phyloP scores from a whole-genome alignment of 129 eudicot species.

The Arctium lappa region DNA sequence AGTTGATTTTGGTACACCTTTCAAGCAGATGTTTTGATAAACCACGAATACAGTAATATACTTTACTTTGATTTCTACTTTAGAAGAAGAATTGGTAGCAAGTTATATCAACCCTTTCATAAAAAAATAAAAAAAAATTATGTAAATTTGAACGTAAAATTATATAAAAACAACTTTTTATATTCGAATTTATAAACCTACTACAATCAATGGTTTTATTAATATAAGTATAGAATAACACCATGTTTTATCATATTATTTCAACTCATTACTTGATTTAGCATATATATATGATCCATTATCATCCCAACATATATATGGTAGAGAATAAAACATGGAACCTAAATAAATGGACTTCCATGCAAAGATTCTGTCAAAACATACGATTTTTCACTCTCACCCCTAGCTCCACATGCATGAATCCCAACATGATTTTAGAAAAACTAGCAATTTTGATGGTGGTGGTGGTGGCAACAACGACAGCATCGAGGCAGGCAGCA shows the following conservation, averaged over 20 bases:
- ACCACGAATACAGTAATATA: no score
- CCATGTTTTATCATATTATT: background rate
- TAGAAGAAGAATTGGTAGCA: no score
- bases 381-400: background rate
- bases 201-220: no score
- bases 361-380: background rate
- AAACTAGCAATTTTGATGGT: conserved; percentile 25
- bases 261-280: background rate
- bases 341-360: background rate
- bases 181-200: no score
- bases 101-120: no score
- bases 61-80: no score
- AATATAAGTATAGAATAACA: background rate
- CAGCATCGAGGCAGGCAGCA: background rate
- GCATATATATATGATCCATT: background rate
- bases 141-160: no score
- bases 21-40: no score
- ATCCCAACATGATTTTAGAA: conserved; percentile 22
- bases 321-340: background rate
- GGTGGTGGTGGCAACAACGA: conserved; percentile 12
- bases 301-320: background rate
- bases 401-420: background rate
- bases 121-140: no score
- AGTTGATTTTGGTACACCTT: no score
- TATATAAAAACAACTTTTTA: no score